Base-by-base conservation (phyloP, 2,329 filamentous ascomycete genomes). In the Juglanconis oblonga region DNA sequence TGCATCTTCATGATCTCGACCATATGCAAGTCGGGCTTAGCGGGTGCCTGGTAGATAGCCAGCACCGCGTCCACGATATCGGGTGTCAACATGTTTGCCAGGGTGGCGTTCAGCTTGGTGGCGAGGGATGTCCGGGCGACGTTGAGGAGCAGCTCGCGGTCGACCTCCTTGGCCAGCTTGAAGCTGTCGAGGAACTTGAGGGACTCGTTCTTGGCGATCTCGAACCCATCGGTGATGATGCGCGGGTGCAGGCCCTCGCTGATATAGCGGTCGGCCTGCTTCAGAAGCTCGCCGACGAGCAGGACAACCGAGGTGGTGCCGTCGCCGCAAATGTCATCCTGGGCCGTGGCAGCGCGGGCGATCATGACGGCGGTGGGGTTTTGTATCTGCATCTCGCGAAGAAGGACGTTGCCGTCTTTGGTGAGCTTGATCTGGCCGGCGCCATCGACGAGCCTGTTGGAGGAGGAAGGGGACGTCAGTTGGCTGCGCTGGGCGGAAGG, bases 1-100 rank as follows among this genome's bases (percentile, higher is more conserved):
- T 99, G 95, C 94, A 99, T 98, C 75, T 96, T 98, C 95, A 99
- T 99, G 70, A 99, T 98, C 78, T 99, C 95, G 67, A 99, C 85
- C 95, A 99, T 99, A 81, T 98, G 94, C 71, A 99, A 78, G 77
- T 99, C 95, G 59, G 96, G 96, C 80, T 98, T 98, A 64, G 86
- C 87, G 32, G 91, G 91, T 17, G 91, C 81, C 74, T 92, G 85
- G 81, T 97, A 93, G 74, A 99, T 99, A 65, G 95, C 86, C 59
- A 99, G 87, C 52, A 99, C 95, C 62, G 95, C 91, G 73, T 99
- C 95, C 71, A 98, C 95, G 70, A 99, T 97, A 69, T 92, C 90
- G 60, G 95, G 92, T 0, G 93, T 98, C 64, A 99, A 87, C 74
- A 93, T 91, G 73, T 93, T 87, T 53, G 95, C 95, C 62, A 99